Percentiles rank a stretch among this genome's conserved stretches.
Evolutionary conservation across 2,329 filamentous ascomycete species (phyloP).

Genomic region (Ophiocordyceps camponoti-saundersi): DNA sequence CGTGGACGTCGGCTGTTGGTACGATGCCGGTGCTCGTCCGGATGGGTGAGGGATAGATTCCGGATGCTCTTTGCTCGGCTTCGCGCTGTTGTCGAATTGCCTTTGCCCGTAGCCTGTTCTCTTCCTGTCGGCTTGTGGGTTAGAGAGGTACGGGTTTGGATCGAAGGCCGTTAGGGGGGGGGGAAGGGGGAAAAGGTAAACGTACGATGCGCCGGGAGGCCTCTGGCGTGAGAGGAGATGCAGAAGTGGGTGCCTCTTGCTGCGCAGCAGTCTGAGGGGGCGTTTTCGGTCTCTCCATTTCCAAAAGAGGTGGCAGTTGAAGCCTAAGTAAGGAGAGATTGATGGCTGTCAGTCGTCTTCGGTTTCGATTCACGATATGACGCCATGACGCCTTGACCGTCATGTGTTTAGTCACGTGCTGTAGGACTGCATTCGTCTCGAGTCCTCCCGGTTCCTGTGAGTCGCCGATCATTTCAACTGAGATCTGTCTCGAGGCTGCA

Average conservation of each 20-base stretch:
- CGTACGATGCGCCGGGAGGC: constrained; percentile 37
- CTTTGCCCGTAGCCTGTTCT: constrained; percentile 76
- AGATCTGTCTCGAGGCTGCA: neutral
- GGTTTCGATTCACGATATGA: no score
- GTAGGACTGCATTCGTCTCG: neutral
- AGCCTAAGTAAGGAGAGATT: no score
- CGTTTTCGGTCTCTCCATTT: constrained; percentile 30
- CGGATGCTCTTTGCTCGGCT: constrained; percentile 35
- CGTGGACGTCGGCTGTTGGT: constrained; percentile 45
- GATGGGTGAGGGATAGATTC: constrained; percentile 21
- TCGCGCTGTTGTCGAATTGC: constrained; percentile 61
- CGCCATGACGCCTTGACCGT: neutral
- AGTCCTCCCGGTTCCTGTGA: neutral
- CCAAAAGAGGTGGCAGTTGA: no score
- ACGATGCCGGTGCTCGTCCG: constrained; percentile 54
- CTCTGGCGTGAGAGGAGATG: constrained; percentile 35
- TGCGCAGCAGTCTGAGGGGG: constrained; percentile 16
- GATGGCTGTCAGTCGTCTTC: no score
- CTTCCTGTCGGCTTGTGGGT: constrained; percentile 40
- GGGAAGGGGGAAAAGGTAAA: neutral
- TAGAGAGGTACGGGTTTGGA: neutral
- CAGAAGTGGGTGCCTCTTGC: neutral
- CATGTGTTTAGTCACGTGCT: neutral
- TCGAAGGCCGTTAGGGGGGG: no score
- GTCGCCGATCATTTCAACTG: neutral